phyloP scores from a whole-genome alignment of 192 early-diverging fungal species.

The Coemansia sp. region DNA sequence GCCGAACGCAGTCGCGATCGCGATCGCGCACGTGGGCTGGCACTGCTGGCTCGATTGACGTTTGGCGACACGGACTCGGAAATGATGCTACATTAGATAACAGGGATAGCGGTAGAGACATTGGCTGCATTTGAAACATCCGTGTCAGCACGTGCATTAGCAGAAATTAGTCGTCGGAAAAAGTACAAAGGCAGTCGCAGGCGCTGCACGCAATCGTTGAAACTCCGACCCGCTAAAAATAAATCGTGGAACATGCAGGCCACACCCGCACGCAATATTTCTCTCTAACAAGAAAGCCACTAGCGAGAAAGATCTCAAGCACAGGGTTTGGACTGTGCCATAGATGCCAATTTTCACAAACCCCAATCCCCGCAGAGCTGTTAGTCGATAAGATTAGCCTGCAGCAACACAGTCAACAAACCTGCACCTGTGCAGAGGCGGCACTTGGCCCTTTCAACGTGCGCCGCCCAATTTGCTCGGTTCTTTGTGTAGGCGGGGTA shows the following conservation, averaged over 20 bases:
- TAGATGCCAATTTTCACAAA: not conserved
- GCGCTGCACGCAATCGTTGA: conserved; percentile 15
- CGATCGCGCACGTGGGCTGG: conserved; percentile 8
- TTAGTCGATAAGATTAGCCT: not conserved
- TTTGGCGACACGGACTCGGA: conserved; percentile 27
- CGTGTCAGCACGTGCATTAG: conserved; percentile 3
- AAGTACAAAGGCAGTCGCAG: not conserved
- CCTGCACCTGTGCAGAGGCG: not conserved
- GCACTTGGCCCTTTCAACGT: not conserved
- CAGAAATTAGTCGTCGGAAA: conserved; percentile 8
- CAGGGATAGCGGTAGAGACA: not conserved
- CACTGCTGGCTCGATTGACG: conserved; percentile 7
- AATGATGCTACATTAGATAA: conserved; percentile 32
- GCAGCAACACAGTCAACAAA: not conserved
- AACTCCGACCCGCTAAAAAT: not conserved
- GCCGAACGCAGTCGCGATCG: conserved; percentile 9
- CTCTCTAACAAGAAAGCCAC: not conserved
- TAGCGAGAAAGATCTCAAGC: not conserved
- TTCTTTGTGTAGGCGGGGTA: not conserved
- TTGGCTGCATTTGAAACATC: not conserved
- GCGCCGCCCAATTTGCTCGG: not conserved
- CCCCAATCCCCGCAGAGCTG: not conserved
- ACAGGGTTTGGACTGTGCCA: not conserved
- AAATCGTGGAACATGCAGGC: not conserved
- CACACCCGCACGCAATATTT: not conserved